Evolutionary conservation across 2,329 filamentous ascomycete species (phyloP).

Genomic region (Phoma herbarum): DNA sequence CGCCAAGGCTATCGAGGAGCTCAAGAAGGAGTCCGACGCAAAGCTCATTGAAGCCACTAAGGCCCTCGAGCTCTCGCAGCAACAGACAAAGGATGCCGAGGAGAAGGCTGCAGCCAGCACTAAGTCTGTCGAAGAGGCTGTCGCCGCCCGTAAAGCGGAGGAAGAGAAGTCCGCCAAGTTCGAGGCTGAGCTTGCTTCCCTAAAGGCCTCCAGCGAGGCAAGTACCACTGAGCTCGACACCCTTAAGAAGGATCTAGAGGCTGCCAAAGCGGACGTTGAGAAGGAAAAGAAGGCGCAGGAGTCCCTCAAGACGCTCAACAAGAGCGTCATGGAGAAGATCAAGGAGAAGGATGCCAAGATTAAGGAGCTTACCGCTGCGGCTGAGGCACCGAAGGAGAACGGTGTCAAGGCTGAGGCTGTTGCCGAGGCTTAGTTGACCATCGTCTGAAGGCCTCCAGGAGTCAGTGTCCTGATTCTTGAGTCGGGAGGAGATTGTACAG

Average conservation of each 20-base stretch:
- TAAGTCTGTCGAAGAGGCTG: conserved; percentile 28
- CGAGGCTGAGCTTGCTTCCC: conserved; percentile 24
- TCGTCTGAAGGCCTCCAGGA: no score
- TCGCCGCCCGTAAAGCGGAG: conserved; percentile 26
- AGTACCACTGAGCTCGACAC: conserved; percentile 25
- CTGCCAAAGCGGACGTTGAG: conserved; percentile 32
- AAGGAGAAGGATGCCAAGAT: conserved; percentile 31
- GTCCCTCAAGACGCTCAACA: conserved; percentile 27
- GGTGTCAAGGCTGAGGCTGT: conserved; percentile 15
- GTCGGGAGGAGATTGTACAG: conserved; percentile 14
- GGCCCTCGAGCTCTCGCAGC: conserved; percentile 22
- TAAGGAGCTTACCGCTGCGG: conserved; percentile 22
- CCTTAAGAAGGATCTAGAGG: conserved; percentile 32
- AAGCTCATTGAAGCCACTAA: conserved; percentile 23
- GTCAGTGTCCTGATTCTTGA: no score
- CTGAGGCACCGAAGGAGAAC: conserved; percentile 20
- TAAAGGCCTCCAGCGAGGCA: conserved; percentile 31
- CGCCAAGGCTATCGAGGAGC: conserved; percentile 30
- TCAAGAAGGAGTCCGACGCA: conserved; percentile 21
- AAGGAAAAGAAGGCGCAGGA: conserved; percentile 29
- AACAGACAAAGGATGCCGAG: conserved; percentile 20
- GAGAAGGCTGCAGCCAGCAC: conserved; percentile 18
- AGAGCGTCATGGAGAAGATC: conserved; percentile 27
- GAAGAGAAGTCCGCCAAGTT: conserved; percentile 27
- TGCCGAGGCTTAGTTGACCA: conserved; percentile 12